Evolutionary conservation across 2,329 filamentous ascomycete species (phyloP).

Genomic region (Acephala macrosclerotiorum): DNA sequence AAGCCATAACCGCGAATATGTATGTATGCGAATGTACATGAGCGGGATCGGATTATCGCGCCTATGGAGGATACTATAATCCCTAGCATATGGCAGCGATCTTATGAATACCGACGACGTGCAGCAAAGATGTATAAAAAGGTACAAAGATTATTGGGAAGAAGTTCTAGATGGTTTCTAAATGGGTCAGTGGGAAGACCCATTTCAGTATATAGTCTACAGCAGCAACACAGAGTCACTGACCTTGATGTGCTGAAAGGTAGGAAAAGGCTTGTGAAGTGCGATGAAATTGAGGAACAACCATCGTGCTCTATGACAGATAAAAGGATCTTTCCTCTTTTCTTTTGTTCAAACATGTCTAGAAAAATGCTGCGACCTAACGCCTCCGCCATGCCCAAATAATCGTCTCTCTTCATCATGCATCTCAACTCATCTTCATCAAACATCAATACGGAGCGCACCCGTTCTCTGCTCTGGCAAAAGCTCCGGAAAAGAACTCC

Average conservation of each 20-base stretch:
- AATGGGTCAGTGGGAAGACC: neutral
- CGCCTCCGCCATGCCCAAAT: constrained; percentile 29
- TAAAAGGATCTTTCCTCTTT: neutral
- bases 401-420: constrained; percentile 10
- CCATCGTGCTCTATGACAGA: neutral
- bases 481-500: constrained; percentile 85
- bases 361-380: constrained; percentile 18
- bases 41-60: constrained; percentile 4
- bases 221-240: neutral
- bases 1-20: neutral
- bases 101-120: constrained; percentile 4
- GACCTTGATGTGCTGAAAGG: neutral
- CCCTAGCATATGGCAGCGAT: constrained; percentile 6
- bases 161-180: constrained; percentile 3
- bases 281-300: neutral
- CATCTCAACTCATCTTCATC: constrained; percentile 12
- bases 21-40: neutral
- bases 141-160: neutral
- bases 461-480: constrained; percentile 62
- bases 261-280: neutral
- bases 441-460: constrained; percentile 38
- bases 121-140: constrained; percentile 9
- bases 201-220: neutral
- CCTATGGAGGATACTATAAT: neutral
- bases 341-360: neutral